Conservation (phyloP, 352 stramenopile genomes). For the Phytopythium oedochilum region DNA sequence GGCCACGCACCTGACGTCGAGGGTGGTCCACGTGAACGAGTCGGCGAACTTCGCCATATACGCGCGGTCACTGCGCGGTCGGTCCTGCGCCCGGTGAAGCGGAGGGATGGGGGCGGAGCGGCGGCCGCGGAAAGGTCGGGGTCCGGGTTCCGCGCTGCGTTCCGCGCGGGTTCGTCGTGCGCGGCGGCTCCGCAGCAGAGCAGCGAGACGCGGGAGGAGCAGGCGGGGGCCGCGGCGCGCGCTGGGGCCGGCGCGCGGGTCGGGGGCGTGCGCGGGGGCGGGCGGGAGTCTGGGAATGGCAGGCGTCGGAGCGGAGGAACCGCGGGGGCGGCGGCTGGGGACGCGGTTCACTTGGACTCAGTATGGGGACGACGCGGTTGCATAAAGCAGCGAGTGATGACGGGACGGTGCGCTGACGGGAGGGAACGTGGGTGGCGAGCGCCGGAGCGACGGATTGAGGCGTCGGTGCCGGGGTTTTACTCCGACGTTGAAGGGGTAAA, state of each 20-base stretch:
- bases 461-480: no score
- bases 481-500: no score
- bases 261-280: no score
- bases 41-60: slow-evolving; percentile 41
- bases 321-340: background rate
- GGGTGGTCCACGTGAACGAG: slow-evolving; percentile 37
- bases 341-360: background rate
- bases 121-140: no score
- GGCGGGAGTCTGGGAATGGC: background rate
- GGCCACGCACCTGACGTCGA: slow-evolving; percentile 31
- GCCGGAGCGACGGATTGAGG: no score
- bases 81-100: background rate
- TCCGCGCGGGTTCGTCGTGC: no score
- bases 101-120: background rate
- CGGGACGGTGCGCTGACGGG: background rate
- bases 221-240: no score
- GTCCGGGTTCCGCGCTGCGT: no score
- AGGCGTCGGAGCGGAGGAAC: background rate
- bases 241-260: no score
- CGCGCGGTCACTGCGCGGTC: background rate
- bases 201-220: no score
- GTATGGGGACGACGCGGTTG: background rate
- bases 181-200: no score
- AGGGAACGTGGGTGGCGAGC: no score
- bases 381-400: slow-evolving; percentile 1